A percentile compares a stretch with the other conserved stretches of the same genome.
These are phyloP conservation scores for Taiozyma sp. DNA, from an alignment of 1,139 yeast species.

Conservation along the genomic window DNA sequence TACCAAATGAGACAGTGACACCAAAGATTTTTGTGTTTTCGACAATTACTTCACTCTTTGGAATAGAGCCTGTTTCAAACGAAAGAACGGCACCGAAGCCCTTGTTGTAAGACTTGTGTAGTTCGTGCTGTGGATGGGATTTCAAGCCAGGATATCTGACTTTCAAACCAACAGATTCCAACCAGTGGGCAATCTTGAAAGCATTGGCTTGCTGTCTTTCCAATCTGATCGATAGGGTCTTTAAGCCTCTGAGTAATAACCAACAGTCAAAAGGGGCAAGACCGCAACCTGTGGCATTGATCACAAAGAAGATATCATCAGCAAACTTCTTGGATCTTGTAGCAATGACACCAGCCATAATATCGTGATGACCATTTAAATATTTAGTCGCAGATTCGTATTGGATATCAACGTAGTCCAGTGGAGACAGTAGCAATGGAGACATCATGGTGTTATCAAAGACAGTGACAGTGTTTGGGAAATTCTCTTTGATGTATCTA, in stretches of 20 bases:
- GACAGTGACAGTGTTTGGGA: slow-evolving; percentile 70
- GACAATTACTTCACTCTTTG: slow-evolving; percentile 66
- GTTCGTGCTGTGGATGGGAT: slow-evolving; percentile 74
- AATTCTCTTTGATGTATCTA: slow-evolving; percentile 57
- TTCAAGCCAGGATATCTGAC: slow-evolving; percentile 84
- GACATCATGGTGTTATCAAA: slow-evolving; percentile 97
- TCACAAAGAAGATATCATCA: slow-evolving; percentile 65
- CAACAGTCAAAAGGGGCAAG: slow-evolving; percentile 89
- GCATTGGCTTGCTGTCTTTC: slow-evolving; percentile 88
- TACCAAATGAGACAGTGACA: slow-evolving; percentile 91
- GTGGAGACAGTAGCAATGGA: slow-evolving; percentile 79
- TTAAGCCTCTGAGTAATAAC: slow-evolving; percentile 81
- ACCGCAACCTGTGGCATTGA: slow-evolving; percentile 89
- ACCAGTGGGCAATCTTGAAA: slow-evolving; percentile 65
- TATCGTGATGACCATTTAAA: slow-evolving; percentile 90
- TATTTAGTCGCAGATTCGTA: slow-evolving; percentile 93
- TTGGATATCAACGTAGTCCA: slow-evolving; percentile 82
- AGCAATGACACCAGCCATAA: slow-evolving; percentile 92
- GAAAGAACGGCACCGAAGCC: slow-evolving; percentile 91
- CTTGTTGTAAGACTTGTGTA: slow-evolving; percentile 71
- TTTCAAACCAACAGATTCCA: slow-evolving; percentile 53
- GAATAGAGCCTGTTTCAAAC: slow-evolving; percentile 78
- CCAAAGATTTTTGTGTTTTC: slow-evolving; percentile 76
- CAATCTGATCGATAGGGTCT: slow-evolving; percentile 78
- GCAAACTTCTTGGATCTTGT: slow-evolving; percentile 61